Evolutionary conservation across 2,329 filamentous ascomycete species (phyloP), one percentile per base, ranked within the genome.

Genomic region (Fusarium protoensiforme): DNA sequence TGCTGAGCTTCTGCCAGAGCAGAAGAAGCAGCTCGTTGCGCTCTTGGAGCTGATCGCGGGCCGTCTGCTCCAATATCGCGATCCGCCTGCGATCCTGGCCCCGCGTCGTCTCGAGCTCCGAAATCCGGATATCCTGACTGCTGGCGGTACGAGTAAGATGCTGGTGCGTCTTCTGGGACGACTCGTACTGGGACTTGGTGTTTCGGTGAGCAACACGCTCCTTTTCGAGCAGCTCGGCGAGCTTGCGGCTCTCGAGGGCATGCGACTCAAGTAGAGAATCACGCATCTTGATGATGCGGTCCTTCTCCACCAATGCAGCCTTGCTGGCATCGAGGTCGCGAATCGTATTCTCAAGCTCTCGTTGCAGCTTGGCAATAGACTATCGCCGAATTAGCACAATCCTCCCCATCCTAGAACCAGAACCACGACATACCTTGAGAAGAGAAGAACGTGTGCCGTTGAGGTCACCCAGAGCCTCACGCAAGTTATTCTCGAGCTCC

Each of bases 1-100:
- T 88, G 5, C 94, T 95, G 10, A 99, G 88, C 53, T 93, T 90
- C 72, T 96, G 96, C 96, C 96, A 99, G 7, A 98, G 85, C n/a
- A 91, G 88, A 24, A 98, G 89, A 20, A 98, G 88, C 61, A 99
- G 86, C 68, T 94, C 93, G 83, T 98, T 98, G 64, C 96, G 92
- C 83, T 98, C 96, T 48, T 89, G 89, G 41, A 98, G 88, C 83
- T 98, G 95, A 61, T 98, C 95, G 75, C 93, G 93, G 82, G 94
- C 93, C 66, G 92, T 90, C 72, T 91, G 88, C 82, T 99, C 96
- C 9, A 98, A 87, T 61, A 89, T 87, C 2, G 91, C 87, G 71
- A 97, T 90, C 75, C 91, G 93, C 79, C 92, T 92, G 79, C 93
- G 92, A 80, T 98, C 95, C 63, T 93, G 89, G 63, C 89, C 91